Base-by-base conservation (phyloP, 1,284 basidiomycete species). In the Ustilago hordei region DNA sequence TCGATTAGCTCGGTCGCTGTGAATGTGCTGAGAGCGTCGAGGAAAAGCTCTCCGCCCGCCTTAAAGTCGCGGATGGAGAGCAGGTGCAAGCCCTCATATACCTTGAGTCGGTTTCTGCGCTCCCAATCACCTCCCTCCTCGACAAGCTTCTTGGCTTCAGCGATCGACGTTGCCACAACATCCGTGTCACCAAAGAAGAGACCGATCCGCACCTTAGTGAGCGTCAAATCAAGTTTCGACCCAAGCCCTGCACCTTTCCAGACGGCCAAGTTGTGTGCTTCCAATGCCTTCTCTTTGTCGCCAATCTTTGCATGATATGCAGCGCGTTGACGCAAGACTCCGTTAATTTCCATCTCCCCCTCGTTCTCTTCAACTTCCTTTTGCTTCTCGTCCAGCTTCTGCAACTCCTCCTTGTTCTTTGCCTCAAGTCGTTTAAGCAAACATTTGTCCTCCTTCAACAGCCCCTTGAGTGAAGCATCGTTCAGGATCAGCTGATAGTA, bases 91-190 rank as follows among this genome's bases (percentile, higher is more conserved):
- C 93, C 95, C 62, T 92, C 91, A 88, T 99, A 99, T 45, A 98
- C 96, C 87, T 98, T 99, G 79, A 98, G 91, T 53, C 95, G 90
- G 86, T 98, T 99, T 36, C 95, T 90, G 64, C 97, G 89, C 87
- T 99, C 96, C 96, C 96, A 99, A 87, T 99, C 96, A 54, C 97
- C 96, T 2, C 97, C 96, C 85, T 95, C 91, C 81, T 98, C 95
- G 58, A 98, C 93, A 39, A 98, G 88, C 72, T 91, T 90, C 81
- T 95, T 92, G 0, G 96, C 95, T 80, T 92, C 91, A 13, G 91
- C 88, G 58, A 98, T 91, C 81, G 93, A 91, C 52, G 89, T 86
- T 0, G 89, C 91, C 59, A 96, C 91, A 63, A 96, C 88, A 11
- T 90, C 88, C 52, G 92, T 90, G 83, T 98, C 94, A 32, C 90